Evolutionary conservation across 371 early-diverging fungal species (phyloP), one percentile per base, ranked within the genome.

Genomic region (Fennellomyces sp.): DNA sequence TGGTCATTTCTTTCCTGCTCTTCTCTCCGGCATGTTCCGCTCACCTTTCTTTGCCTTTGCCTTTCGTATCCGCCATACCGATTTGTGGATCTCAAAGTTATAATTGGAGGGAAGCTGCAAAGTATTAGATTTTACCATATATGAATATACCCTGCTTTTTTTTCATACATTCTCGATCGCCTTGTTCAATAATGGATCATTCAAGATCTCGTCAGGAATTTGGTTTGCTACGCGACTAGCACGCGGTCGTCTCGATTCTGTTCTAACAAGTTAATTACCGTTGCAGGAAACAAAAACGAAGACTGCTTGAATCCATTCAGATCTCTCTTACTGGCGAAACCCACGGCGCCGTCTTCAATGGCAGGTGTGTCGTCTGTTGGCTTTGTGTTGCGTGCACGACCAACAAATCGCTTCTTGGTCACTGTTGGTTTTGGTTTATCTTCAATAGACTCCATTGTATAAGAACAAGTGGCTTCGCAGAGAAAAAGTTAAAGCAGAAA

Each of bases 61-160:
- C 56, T 89, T 89, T 63, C 85, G 80, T 36, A 99, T 90, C 71
- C 95, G 93, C 93, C 94, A 93, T 1, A 99, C 78, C 13, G 94
- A 94, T 74, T 99, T 99, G 76, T 94, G 91, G 48, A 99, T 94
- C 78, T 99, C 99, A 87, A 99, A 99, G 81, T 97, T 99, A 82
- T 99, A 99, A 77, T 99, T 99, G 45, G 81, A 64, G 13, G 99
- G 99, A 5, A 99, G 73, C 80, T 84, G 68, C 52, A 15, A 19
- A 56, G 45, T 15, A n/a, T 26, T 47, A 36, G 11, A 17, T 28
- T 13, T 39, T n/a, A 1, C 47, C 12, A 21, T 21, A 5, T 45
- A 45, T 21, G n/a, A 17, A 45, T n/a, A n/a, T n/a, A n/a, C n/a
- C n/a, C n/a, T n/a, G 15, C 21, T 21, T 26, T 15, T 13, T 41